Base-by-base conservation (phyloP, 2,329 filamentous ascomycete species). In the Fusarium oxysporum region DNA sequence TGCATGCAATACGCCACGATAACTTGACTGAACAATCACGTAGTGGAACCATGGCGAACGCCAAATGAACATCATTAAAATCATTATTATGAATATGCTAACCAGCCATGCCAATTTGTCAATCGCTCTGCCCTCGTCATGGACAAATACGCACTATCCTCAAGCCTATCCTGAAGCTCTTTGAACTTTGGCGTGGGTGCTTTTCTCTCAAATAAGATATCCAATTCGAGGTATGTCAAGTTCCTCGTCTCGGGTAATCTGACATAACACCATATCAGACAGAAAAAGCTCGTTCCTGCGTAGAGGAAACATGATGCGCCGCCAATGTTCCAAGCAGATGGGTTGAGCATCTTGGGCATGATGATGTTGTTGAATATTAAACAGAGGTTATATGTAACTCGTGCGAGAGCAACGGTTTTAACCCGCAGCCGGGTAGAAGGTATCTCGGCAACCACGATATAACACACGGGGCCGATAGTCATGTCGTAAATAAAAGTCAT, bases 401-500 rank as follows among this genome's bases (percentile, higher is more conserved):
- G 77, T 6, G 79, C 82, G 19, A 85, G 69, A 19, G 83, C 83
- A 28, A 85, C 80, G 0, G 83, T 84, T 62, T 84, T 81, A 11
- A 82, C 80, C 32, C 82, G 78, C 12, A 85, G 75, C 35, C 83
- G 80, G 6, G 81, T 83, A 5, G 82, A 81, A 14, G 80, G 80
- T 6, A 83, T 77, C 68, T 85, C 83, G 23, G 83, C 76, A 2
- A 83, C 80, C 37, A 84, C 77, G 21, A 82, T 81, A 73, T 83
- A 85, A 21, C 72, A 74, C 12, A 74, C 68, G 6, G 72, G 72
- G 5, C 72, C 72, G 9, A 74, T 74, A 13, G 71, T 74, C 56
- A 74, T 66, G 40, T 81, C 80, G 72, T 84, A 84, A 14, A 78
- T 70, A 37, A 82, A 80, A 6, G 83, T 81, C 81, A 82, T 86